Evolutionary conservation across 331 rosid species (phyloP).

Genomic region (Malus hybrid): DNA sequence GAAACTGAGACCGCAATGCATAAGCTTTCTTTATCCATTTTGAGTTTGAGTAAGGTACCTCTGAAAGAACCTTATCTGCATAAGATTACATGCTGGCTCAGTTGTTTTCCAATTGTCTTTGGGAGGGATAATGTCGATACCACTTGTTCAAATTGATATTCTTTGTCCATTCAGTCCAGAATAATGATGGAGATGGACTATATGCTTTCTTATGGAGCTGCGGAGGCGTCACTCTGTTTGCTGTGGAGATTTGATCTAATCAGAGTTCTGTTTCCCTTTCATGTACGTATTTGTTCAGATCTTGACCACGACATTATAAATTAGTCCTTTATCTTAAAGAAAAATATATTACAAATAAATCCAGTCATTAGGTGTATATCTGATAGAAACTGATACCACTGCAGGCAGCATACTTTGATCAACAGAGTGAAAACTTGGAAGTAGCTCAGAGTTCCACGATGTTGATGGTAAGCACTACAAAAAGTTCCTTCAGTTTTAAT

Average conservation of each 20-base stretch:
- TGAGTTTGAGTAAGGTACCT: conserved; percentile 49
- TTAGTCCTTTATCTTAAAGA: neutral
- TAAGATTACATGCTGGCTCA: neutral
- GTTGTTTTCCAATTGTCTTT: neutral
- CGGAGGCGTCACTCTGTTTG: conserved; percentile 59
- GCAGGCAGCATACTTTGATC: conserved; percentile 78
- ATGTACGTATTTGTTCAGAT: conserved; percentile 37
- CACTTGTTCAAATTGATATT: conserved; percentile 1
- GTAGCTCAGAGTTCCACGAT: conserved; percentile 35
- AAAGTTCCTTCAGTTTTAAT: neutral
- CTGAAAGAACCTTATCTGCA: conserved; percentile 7
- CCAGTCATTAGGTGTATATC: conserved; percentile 1
- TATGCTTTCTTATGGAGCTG: conserved; percentile 93
- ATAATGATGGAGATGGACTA: conserved; percentile 71
- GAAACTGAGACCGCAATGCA: conserved; percentile 60
- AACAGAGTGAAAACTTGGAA: conserved; percentile 28
- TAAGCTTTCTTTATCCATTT: conserved; percentile 43
- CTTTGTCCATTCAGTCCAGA: conserved; percentile 44
- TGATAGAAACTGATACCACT: conserved; percentile 21
- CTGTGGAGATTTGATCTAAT: conserved; percentile 67
- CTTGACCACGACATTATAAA: neutral
- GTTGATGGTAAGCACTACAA: conserved; percentile 67
- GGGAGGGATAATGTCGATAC: conserved; percentile 4
- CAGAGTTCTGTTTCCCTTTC: conserved; percentile 54
- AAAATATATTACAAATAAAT: neutral